Base-by-base conservation (phyloP, 257 asterid species). In the Pogostemon cablin region DNA sequence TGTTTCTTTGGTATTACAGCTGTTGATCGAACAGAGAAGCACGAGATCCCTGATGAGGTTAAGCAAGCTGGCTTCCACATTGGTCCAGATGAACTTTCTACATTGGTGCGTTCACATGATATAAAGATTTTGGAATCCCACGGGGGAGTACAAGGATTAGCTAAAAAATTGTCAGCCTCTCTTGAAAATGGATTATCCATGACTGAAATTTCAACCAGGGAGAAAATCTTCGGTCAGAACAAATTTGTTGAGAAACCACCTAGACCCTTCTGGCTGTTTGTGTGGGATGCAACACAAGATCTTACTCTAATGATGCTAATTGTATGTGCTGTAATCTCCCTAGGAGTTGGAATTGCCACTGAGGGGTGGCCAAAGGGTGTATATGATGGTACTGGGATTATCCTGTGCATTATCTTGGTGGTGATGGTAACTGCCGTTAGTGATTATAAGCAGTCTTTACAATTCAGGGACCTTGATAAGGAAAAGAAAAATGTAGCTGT, bases 341-440 rank as follows among this genome's bases (percentile, higher is more conserved):
- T 85, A 11, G 88, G 85, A 6, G 88, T 91, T 57, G 97, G 96
- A 25, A 69, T 88, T 44, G 84, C 96, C 10, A 91, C 92, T 0
- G 92, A 91, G 69, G 97, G 97, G 3, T 91, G 92, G 92, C 97
- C 97, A 3, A 81, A 81, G 62, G 96, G 97, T n/a, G 55, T 82
- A 76, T 88, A 88, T 54, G 97, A 91, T 48, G 96, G 96, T 46
- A 37, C 85, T 12, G 97, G 96, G 20, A 85, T 91, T 40, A 72
- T 86, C 53, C 77, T 85, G 10, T 82, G 95, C 76, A 85, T 91
- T 32, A 54, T 86, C 50, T 77, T 88, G 77, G 97, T 91, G 20
- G 96, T 91, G 9, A 25, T 79, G 9, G 95, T 91, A 6, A 91
- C 97, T 55, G 92, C 97, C 20, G 43, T 81, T 42, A 88, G 96